A percentile compares a stretch with the other conserved stretches of the same genome.
phyloP scores from a whole-genome alignment of 129 eudicot genomes.

The Calendula officinalis region DNA sequence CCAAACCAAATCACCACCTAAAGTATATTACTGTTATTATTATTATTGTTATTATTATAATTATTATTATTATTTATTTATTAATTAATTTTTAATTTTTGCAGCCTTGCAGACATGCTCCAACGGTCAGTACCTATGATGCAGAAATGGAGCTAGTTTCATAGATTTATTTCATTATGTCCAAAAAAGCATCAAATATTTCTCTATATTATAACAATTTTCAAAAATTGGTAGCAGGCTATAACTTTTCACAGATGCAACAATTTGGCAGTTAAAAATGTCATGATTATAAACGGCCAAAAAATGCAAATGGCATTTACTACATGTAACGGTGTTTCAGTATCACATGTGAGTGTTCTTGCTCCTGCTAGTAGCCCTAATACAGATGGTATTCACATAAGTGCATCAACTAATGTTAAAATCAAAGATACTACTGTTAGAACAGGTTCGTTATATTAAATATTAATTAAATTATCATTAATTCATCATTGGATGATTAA shows the following conservation, averaged over 20 bases:
- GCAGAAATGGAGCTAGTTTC: conserved; percentile 22
- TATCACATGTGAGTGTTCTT: conserved; percentile 41
- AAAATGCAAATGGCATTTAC: conserved; percentile 77
- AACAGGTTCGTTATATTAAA: conserved; percentile 51
- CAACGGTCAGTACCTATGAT: conserved; percentile 67
- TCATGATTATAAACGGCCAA: conserved; percentile 62
- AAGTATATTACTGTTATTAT: no score
- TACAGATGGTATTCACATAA: conserved; percentile 84
- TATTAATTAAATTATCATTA: neutral
- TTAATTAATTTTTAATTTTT: conserved; percentile 18
- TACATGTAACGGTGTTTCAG: conserved; percentile 45
- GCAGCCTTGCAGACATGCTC: conserved; percentile 99
- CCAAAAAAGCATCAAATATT: neutral
- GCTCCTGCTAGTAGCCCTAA: conserved; percentile 79
- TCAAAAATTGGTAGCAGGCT: conserved; percentile 53
- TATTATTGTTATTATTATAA: no score
- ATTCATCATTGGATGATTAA: neutral
- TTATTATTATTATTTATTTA: neutral
- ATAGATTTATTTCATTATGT: conserved; percentile 5
- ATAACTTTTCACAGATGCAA: conserved; percentile 79
- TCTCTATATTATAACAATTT: conserved; percentile 17
- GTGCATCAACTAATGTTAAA: conserved; percentile 55
- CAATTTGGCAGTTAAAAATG: conserved; percentile 52
- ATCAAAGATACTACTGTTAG: conserved; percentile 45
- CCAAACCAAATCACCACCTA: no score